Evolutionary conservation across 2,329 filamentous ascomycete species (phyloP).

Genomic region (Tolypocladium inflatum): DNA sequence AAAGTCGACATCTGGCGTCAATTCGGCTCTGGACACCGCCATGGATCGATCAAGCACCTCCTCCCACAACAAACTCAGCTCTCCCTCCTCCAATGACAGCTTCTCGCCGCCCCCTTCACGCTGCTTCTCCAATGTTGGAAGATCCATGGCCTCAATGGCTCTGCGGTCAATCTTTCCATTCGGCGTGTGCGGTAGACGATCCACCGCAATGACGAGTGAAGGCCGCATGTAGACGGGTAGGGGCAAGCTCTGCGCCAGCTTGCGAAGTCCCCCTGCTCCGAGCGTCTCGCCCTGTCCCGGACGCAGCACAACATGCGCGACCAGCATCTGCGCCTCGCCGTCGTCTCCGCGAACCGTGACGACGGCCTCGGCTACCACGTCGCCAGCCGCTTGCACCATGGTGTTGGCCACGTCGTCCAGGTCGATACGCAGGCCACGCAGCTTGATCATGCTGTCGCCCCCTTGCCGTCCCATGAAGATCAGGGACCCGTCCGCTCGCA

Average conservation of each 20-base stretch:
- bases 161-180: slow-evolving; percentile 1
- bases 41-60: slow-evolving; percentile 4
- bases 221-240: slow-evolving; percentile 3
- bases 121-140: neutral
- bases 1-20: slow-evolving; percentile 23
- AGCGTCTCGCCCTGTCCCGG: neutral
- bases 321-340: slow-evolving; percentile 10
- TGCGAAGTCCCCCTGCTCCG: neutral
- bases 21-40: slow-evolving; percentile 2
- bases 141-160: neutral
- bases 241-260: neutral
- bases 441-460: slow-evolving; percentile 35
- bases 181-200: neutral
- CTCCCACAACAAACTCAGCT: slow-evolving; percentile 7
- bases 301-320: slow-evolving; percentile 14
- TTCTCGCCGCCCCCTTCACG: neutral
- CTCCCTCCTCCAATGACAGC: neutral
- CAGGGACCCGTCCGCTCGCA: slow-evolving; percentile 22
- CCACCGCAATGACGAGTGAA: neutral
- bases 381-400: slow-evolving; percentile 11
- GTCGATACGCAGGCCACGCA: slow-evolving; percentile 35
- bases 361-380: slow-evolving; percentile 10
- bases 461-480: slow-evolving; percentile 25
- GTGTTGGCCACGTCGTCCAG: slow-evolving; percentile 26
- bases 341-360: slow-evolving; percentile 10